Evolutionary conservation across 768 basidiomycete species (phyloP).

Genomic region (Leccinellum rugosiceps): DNA sequence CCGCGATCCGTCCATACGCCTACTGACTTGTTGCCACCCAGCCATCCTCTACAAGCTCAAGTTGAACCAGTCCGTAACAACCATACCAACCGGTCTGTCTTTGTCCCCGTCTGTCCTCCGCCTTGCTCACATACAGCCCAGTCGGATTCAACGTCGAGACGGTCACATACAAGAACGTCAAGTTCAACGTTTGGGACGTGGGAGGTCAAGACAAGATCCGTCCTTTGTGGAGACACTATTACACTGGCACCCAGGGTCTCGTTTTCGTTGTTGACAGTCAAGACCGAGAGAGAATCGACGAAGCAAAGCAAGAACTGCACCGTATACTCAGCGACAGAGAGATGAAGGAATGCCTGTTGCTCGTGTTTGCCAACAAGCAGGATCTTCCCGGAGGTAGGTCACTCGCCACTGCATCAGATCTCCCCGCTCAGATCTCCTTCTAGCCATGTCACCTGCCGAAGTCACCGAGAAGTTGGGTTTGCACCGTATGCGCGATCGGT

Average conservation of each 20-base stretch:
- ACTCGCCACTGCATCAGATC: not conserved
- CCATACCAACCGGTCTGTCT: constrained; percentile 84
- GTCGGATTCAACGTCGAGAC: constrained; percentile 99
- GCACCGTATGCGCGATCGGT: constrained; percentile 93
- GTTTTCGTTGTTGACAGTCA: constrained; percentile 98
- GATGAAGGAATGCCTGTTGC: constrained; percentile 95
- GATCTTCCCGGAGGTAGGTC: constrained; percentile 90
- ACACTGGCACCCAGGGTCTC: constrained; percentile 97
- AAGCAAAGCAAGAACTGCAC: constrained; percentile 93
- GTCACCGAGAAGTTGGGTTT: constrained; percentile 96
- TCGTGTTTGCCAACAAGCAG: constrained; percentile 99
- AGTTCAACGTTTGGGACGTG: constrained; percentile 95
- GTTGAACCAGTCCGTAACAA: constrained; percentile 97
- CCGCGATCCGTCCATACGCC: not conserved
- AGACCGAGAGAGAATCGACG: constrained; percentile 92
- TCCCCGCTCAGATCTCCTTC: constrained; percentile 1
- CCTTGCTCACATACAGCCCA: constrained; percentile 27
- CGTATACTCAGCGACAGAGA: constrained; percentile 95
- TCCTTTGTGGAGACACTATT: constrained; percentile 98
- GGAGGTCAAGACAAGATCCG: constrained; percentile 99
- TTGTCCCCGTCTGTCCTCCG: not conserved
- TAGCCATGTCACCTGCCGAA: constrained; percentile 97
- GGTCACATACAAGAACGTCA: constrained; percentile 98
- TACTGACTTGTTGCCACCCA: constrained; percentile 32
- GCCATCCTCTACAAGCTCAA: constrained; percentile 99